These are phyloP conservation scores for Artomyces pyxidatus DNA, from an alignment of 768 basidiomycete genomes.

Conservation along the genomic window DNA sequence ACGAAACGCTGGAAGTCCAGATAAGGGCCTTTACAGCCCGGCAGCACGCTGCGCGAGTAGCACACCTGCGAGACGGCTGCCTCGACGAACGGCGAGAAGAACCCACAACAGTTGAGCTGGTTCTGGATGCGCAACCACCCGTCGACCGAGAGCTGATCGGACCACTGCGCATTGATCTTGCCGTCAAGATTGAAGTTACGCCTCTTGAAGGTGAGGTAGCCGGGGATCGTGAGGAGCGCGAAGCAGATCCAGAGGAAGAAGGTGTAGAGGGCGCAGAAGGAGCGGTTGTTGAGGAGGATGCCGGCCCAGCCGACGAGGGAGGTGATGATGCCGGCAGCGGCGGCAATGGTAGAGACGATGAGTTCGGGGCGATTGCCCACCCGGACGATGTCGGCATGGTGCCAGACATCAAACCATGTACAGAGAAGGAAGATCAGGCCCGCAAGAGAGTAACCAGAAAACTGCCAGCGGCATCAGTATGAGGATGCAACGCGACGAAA, in stretches of 20 bases:
- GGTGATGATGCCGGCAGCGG: constrained; percentile 50
- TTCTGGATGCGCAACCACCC: constrained; percentile 68
- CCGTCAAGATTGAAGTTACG: constrained; percentile 74
- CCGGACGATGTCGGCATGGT: constrained; percentile 60
- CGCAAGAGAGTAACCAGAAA: constrained; percentile 52
- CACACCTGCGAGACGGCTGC: constrained; percentile 70
- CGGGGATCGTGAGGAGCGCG: constrained; percentile 61
- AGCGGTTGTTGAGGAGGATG: constrained; percentile 75
- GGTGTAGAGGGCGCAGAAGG: constrained; percentile 70
- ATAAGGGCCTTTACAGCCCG: constrained; percentile 67
- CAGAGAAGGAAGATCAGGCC: constrained; percentile 60
- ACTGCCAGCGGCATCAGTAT: constrained; percentile 23
- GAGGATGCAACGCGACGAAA: too few relatives aligned
- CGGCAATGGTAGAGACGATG: constrained; percentile 62
- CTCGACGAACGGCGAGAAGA: constrained; percentile 73
- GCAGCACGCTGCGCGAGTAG: constrained; percentile 61
- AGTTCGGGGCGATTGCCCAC: constrained; percentile 63
- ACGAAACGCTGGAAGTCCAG: constrained; percentile 47
- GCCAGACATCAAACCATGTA: constrained; percentile 72
- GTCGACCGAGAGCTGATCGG: constrained; percentile 43
- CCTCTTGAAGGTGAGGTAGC: constrained; percentile 72
- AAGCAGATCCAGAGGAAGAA: constrained; percentile 70
- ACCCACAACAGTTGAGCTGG: constrained; percentile 71
- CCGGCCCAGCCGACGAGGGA: constrained; percentile 72
- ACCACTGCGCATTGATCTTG: constrained; percentile 76